Percentiles rank a stretch among this genome's conserved stretches.
phyloP scores from a whole-genome alignment of 2,329 filamentous ascomycete species.

The Rhexocercosporidium sp. region DNA sequence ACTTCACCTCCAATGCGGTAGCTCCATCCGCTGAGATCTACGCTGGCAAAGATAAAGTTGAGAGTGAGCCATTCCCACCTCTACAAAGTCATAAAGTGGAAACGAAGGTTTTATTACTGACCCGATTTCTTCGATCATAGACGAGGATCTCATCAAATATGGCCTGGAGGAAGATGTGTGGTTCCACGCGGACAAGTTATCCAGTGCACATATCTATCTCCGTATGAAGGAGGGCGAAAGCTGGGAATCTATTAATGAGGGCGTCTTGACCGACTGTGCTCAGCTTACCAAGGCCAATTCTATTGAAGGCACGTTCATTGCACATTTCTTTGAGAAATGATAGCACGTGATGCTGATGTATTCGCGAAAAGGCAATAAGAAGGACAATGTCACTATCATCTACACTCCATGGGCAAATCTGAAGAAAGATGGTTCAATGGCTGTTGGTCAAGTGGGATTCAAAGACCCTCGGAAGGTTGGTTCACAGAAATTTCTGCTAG shows the following conservation, averaged over 20 bases:
- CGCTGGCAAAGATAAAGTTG: conserved; percentile 98
- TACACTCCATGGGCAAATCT: conserved; percentile 99
- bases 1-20: conserved; percentile 88
- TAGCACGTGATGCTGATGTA: conserved; percentile 25
- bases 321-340: background rate
- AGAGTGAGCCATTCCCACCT: conserved; percentile 65
- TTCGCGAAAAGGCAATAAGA: conserved; percentile 81
- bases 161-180: conserved; percentile 97
- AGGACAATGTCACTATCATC: conserved; percentile 94
- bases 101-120: background rate
- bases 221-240: conserved; percentile 77
- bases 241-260: conserved; percentile 82
- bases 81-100: background rate
- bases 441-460: conserved; percentile 91
- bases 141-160: conserved; percentile 94
- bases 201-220: conserved; percentile 94
- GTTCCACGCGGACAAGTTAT: conserved; percentile 99
- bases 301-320: conserved; percentile 75
- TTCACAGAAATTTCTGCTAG: background rate
- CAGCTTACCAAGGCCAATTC: conserved; percentile 99
- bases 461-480: conserved; percentile 77
- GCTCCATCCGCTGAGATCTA: conserved; percentile 87
- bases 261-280: conserved; percentile 84
- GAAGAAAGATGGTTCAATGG: conserved; percentile 95
- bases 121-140: conserved; percentile 52